Base-by-base conservation (phyloP, 2,329 filamentous ascomycete genomes). In the Nothomitra cinnamomea region DNA sequence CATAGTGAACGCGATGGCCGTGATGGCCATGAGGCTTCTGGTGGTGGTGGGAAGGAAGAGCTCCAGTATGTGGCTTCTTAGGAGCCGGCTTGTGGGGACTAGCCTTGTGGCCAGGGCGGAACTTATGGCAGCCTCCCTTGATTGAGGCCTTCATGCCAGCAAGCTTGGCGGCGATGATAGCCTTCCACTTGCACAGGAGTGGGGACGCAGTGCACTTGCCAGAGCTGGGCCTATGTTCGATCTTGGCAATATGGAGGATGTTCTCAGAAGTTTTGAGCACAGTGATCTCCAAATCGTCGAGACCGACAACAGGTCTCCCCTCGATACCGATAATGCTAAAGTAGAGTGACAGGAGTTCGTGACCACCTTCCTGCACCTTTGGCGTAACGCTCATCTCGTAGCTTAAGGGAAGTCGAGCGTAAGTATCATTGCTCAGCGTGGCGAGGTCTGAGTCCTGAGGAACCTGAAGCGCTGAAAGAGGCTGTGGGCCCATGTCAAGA, bases 181-280 rank as follows among this genome's bases (percentile, higher is more conserved):
- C 71, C 61, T 73, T 73, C 70, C 73, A 75, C 64, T 73, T 72
- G 71, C 77, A 81, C 51, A 79, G 56, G 8, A 70, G 56, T n/a
- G 72, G 70, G 13, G 32, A 35, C 8, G 13, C 17, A 2, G 10
- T 17, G 13, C 24, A 43, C 21, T 53, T 40, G 47, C 35, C 47
- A 17, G 47, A 28, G 47, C n/a, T 21, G 15, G 51, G 4, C 45
- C 17, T 36, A n/a, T 17, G 15, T 10, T 52, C 45, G 1, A 49
- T 13, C 7, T 32, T 15, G 32, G 15, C 48, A 25, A 54, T 49
- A 32, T 22, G 28, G 12, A 54, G 22, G 5, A 3, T 3, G 15
- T 48, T 48, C 17, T 54, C 24, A 7, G 35, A 15, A 2, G 35
- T 17, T 15, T 54, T 54, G 25, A 54, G n/a, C 19, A 54, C 7